Conservation (phyloP, 2,329 filamentous ascomycete species). For the Sporothrix sp. region DNA sequence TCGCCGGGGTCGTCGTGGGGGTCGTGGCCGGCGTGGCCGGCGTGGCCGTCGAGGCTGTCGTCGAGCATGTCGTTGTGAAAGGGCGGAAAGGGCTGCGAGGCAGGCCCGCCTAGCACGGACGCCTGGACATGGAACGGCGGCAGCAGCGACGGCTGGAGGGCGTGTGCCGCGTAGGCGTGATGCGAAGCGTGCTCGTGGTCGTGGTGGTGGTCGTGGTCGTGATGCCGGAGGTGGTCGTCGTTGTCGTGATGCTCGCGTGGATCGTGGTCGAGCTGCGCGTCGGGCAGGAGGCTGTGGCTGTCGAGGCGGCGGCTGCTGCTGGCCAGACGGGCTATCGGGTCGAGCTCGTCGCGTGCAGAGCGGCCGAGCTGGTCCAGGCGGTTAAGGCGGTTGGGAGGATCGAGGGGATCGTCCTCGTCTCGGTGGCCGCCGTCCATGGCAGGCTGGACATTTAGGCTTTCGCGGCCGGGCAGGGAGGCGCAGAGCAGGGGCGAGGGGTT, state of each 20-base stretch:
- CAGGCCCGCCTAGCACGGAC: slow-evolving; percentile 1
- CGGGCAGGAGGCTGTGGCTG: not conserved
- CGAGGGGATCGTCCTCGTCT: slow-evolving; percentile 32
- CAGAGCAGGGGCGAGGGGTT: not conserved
- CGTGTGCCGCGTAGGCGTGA: not conserved
- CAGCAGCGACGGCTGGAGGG: slow-evolving; percentile 8
- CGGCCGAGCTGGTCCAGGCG: slow-evolving; percentile 20
- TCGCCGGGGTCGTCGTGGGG: slow-evolving; percentile 5
- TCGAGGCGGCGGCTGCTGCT: not conserved
- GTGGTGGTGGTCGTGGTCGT: not conserved
- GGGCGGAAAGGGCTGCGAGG: not conserved
- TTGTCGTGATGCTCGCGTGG: slow-evolving; percentile 20
- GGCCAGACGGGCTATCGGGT: slow-evolving; percentile 16
- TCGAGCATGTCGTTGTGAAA: not conserved
- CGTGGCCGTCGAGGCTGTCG: slow-evolving; percentile 16
- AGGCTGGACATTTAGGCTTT: slow-evolving; percentile 29
- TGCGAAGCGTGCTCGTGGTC: not conserved
- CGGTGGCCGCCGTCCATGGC: slow-evolving; percentile 40
- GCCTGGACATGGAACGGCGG: slow-evolving; percentile 6
- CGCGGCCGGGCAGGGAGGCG: slow-evolving; percentile 8
- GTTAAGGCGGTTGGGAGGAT: slow-evolving; percentile 18
- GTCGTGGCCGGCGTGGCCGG: not conserved
- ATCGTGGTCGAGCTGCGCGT: not conserved
- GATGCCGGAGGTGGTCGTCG: not conserved
- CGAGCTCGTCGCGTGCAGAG: slow-evolving; percentile 21